Percentiles rank a stretch among this genome's conserved stretches.
These are phyloP conservation scores for Sarocladiaceae sp. DNA, from an alignment of 2,329 filamentous ascomycete species.

Conservation along the genomic window DNA sequence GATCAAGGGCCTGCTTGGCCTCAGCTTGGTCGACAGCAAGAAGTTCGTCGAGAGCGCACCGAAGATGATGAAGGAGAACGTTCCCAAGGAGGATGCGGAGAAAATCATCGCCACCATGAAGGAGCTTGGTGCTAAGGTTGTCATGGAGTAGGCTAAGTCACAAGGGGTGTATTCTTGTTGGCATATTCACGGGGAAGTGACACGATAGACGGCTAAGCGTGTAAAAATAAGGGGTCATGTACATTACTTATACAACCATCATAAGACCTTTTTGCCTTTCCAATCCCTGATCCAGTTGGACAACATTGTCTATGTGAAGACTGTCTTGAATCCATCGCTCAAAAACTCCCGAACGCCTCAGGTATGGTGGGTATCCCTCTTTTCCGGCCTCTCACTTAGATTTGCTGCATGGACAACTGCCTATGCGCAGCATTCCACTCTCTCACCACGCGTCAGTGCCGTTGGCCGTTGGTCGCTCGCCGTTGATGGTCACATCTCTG, in stretches of 20 bases:
- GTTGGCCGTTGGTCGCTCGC: constrained; percentile 25
- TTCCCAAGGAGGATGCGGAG: constrained; percentile 98
- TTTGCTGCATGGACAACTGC: background rate
- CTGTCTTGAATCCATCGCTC: too few species aligned
- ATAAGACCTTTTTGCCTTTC: background rate
- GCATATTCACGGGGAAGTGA: constrained; percentile 8
- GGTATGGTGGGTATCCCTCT: background rate
- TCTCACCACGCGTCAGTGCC: constrained; percentile 14
- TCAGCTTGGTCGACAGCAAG: constrained; percentile 98
- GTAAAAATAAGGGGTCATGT: constrained; percentile 14
- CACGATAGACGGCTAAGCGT: constrained; percentile 13
- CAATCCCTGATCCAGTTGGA: background rate
- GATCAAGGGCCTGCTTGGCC: constrained; percentile 90
- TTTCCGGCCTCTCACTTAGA: background rate
- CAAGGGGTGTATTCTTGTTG: background rate
- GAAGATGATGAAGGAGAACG: constrained; percentile 98
- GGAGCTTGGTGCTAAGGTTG: constrained; percentile 81
- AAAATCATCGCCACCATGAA: constrained; percentile 97
- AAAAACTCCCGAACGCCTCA: background rate
- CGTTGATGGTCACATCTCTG: constrained; percentile 36
- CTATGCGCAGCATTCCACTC: background rate
- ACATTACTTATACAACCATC: constrained; percentile 9
- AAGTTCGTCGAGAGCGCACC: constrained; percentile 99
- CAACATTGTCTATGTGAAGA: background rate
- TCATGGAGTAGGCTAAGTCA: constrained; percentile 72